These are phyloP conservation scores for Candida tammaniensis DNA, from an alignment of 805 yeast species.

Conservation along the genomic window DNA sequence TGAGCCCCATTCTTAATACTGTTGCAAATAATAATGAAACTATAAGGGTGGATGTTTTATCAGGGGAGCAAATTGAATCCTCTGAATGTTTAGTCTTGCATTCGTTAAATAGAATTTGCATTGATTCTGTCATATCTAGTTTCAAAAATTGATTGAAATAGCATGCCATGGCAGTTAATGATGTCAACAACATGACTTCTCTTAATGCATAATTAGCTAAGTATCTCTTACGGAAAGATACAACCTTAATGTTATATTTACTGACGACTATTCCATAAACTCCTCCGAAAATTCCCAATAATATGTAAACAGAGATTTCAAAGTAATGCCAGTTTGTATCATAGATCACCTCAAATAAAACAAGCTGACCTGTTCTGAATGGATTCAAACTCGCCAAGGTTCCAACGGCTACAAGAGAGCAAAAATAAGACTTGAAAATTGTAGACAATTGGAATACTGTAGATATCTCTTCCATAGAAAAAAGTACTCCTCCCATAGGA, in stretches of 20 bases:
- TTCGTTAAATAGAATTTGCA: slow-evolving; percentile 86
- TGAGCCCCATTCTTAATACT: slow-evolving; percentile 61
- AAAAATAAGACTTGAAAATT: slow-evolving; percentile 88
- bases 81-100: slow-evolving; percentile 50
- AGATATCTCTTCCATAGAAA: slow-evolving; percentile 88
- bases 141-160: slow-evolving; percentile 80
- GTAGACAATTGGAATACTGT: slow-evolving; percentile 71
- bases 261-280: slow-evolving; percentile 78
- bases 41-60: slow-evolving; percentile 35
- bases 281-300: slow-evolving; percentile 90
- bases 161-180: slow-evolving; percentile 70
- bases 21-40: slow-evolving; percentile 69
- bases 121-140: slow-evolving; percentile 92
- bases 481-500: slow-evolving; percentile 95
- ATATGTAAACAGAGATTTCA: slow-evolving; percentile 76
- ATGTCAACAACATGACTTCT: slow-evolving; percentile 69
- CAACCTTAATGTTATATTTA: slow-evolving; percentile 71
- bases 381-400: slow-evolving; percentile 82
- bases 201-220: slow-evolving; percentile 56
- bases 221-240: slow-evolving; percentile 71
- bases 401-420: slow-evolving; percentile 84
- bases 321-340: slow-evolving; percentile 82
- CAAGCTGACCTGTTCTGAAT: slow-evolving; percentile 91
- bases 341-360: slow-evolving; percentile 86
- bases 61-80: slow-evolving; percentile 38